A percentile compares a stretch with the other conserved stretches of the same genome.
Conservation (phyloP, 2,329 filamentous ascomycete genomes). For the Amphichorda felina region DNA sequence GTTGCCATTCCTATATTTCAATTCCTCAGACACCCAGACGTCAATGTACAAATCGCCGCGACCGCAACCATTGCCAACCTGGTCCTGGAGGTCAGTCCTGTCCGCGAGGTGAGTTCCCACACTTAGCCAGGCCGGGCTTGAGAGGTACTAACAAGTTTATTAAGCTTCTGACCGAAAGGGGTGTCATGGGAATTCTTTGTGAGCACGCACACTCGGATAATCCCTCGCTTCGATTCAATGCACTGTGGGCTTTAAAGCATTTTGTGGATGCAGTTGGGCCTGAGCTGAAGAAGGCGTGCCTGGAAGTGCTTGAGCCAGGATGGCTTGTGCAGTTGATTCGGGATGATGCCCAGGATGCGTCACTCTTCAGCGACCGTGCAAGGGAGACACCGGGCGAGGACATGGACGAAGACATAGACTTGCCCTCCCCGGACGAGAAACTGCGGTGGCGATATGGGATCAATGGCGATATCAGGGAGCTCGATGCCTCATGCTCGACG, state of each 20-base stretch:
- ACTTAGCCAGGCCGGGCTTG: too few species aligned
- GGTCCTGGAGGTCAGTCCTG: slow-evolving; percentile 78
- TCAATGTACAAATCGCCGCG: slow-evolving; percentile 76
- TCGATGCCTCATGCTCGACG: slow-evolving; percentile 23
- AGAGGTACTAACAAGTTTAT: background rate
- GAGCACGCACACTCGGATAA: slow-evolving; percentile 74
- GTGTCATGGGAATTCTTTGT: slow-evolving; percentile 67
- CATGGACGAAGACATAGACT: slow-evolving; percentile 47
- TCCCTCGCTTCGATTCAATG: slow-evolving; percentile 69
- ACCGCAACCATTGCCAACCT: slow-evolving; percentile 79
- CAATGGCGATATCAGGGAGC: slow-evolving; percentile 17
- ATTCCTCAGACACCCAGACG: slow-evolving; percentile 61
- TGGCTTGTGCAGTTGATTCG: slow-evolving; percentile 76
- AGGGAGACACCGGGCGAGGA: slow-evolving; percentile 20
- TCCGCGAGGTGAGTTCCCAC: slow-evolving; percentile 59
- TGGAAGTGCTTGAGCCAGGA: slow-evolving; percentile 64
- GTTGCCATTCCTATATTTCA: slow-evolving; percentile 67
- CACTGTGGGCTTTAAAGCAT: slow-evolving; percentile 90
- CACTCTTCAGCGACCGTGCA: slow-evolving; percentile 21
- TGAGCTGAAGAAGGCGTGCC: slow-evolving; percentile 61
- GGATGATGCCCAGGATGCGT: slow-evolving; percentile 44
- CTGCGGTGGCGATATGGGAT: slow-evolving; percentile 21
- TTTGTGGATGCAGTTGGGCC: slow-evolving; percentile 63
- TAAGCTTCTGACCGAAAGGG: slow-evolving; percentile 49
- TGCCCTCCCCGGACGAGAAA: slow-evolving; percentile 35